Conservation (phyloP, 768 basidiomycete genomes). For the Amanita pseudoporphyria region DNA sequence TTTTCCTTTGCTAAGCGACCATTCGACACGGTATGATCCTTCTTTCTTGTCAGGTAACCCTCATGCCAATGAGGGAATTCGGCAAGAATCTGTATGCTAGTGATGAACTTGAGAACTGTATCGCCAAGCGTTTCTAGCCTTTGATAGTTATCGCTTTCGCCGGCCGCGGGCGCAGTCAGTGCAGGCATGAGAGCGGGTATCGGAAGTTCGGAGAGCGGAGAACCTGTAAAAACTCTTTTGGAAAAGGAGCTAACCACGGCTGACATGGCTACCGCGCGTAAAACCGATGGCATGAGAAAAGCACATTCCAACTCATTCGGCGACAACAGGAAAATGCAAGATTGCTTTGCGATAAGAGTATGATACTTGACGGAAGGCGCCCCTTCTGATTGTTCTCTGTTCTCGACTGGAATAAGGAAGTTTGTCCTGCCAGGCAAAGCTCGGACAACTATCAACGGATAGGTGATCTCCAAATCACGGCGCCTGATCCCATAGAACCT, state of each 20-base stretch:
- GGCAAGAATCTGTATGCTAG: conserved; percentile 48
- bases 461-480: conserved; percentile 33
- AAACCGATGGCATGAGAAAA: no score
- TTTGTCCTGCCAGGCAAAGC: conserved; percentile 42
- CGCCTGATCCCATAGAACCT: conserved; percentile 12
- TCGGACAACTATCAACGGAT: conserved; percentile 55
- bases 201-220: no score
- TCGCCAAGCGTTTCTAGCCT: no score
- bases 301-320: no score
- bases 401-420: conserved; percentile 36
- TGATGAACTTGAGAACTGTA: no score
- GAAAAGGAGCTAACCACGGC: no score
- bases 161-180: no score
- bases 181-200: no score
- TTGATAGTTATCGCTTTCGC: no score
- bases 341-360: conserved; percentile 34
- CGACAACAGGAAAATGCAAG: no score
- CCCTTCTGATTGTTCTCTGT: not conserved
- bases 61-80: no score
- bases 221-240: no score
- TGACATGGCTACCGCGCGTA: conserved; percentile 47
- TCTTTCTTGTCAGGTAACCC: conserved; percentile 59
- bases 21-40: conserved; percentile 71
- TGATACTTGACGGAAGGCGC: conserved; percentile 15
- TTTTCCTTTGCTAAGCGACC: conserved; percentile 59